Evolutionary conservation across 345 rosid genomes (phyloP), one percentile per base, ranked within the genome.

Genomic region (Trapa incisa): DNA sequence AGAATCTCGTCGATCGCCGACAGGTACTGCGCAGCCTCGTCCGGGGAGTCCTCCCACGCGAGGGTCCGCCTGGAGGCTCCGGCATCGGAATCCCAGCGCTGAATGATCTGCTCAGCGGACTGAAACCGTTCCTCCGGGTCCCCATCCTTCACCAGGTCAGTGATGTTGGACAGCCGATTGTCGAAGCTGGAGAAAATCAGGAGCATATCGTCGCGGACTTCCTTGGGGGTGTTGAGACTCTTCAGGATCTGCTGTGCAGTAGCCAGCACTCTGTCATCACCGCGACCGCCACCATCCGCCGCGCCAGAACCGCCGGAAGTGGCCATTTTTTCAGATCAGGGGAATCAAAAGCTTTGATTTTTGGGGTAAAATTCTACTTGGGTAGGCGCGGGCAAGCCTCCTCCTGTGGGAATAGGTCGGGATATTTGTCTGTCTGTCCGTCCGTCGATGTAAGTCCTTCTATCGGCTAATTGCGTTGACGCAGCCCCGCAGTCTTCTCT

Each of bases 161-260:
- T 81, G 82, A 94, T 89, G 68, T 86, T 89, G 6, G 99, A 94
- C 35, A 94, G 75, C 3, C 99, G 91, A 72, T 94, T 91, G 48
- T 94, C 99, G 68, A 94, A 94, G 75, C 92, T 85, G 37, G 99
- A 94, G 73, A 94, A 82, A 82, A 94, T 94, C 38, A 87, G 76
- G 11, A 94, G 81, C 99, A 94, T 91, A 77, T 91, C 97, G 47
- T 94, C 96, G 0, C 97, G 86, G 10, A 91, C 96, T 68, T 91
- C 89, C 69, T 87, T 89, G 0, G 95, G 82, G 15, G 99, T 85
- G 83, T 91, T 94, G 47, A 94, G 91, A 57, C 96, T 89, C 70
- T 89, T 87, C 63, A 94, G 85, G 83, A 94, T 94, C 96, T 89
- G 96, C 74, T 91, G 97, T 6, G 96, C 99, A 63, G 97, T 85